Evolutionary conservation across 805 yeast genomes (phyloP), one percentile per base, ranked within the genome.

Genomic region (Dipodascus geniculatus): DNA sequence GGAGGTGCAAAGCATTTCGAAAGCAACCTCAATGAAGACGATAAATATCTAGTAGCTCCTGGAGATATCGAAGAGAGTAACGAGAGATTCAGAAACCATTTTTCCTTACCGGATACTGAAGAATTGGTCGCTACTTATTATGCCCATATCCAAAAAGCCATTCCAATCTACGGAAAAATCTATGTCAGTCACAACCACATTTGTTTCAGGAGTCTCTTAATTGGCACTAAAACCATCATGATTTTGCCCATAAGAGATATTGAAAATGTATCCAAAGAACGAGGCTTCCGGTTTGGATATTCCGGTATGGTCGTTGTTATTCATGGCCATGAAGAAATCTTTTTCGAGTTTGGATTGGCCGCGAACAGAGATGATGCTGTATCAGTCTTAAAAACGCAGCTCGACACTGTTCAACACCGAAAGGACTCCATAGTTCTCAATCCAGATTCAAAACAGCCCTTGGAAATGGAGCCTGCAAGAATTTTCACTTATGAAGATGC

Each of bases 101-200:
- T 91, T 60, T 78, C 89, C 0, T 69, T 90, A 9, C 73, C 76
- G 3, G 74, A 72, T 0, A 63, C 70, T 1, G 80, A 79, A 42
- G 65, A 63, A 2, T 69, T 90, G 49, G 66, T 83, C 0, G 81
- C 95, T 0, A 75, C 87, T 1, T 91, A 87, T 62, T 83, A 78
- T 61, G 74, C 83, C 1, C 82, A 86, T 67, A 63, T 88, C 17
- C 82, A 79, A 58, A 77, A 85, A 58, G 78, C 85, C 11, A 69
- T 87, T 19, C 96, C 96, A 1, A 71, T 82, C 1, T 89, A 87
- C 67, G 98, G 98, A 1, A 86, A 87, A 60, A 62, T 90, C 1
- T 88, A 88, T 65, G 60, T 91, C 11, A 87, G 95, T 0, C 71
- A 76, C 19, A 74, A 74, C 28, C 79, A 77, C 54, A 64, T 91